phyloP scores from a whole-genome alignment of 768 basidiomycete genomes.

The Termitomyces sp. region DNA sequence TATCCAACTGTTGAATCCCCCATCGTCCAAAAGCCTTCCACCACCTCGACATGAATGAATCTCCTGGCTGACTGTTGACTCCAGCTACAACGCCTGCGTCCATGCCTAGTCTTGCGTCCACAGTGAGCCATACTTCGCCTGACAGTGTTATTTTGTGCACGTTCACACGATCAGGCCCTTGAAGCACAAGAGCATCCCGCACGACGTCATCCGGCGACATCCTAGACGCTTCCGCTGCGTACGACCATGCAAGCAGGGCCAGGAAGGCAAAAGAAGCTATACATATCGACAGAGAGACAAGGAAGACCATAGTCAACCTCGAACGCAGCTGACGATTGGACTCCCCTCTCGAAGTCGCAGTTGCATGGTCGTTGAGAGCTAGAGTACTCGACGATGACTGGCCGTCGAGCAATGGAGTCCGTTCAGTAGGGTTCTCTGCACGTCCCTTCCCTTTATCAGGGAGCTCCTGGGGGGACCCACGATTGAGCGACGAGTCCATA shows the following conservation, averaged over 20 bases:
- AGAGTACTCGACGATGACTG: conserved; percentile 26
- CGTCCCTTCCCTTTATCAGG: conserved; percentile 55
- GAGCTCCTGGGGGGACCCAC: conserved; percentile 1
- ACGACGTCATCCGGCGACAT: conserved; percentile 58
- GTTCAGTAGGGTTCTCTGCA: conserved; percentile 44
- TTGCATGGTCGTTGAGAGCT: conserved; percentile 11
- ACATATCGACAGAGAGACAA: conserved; percentile 50
- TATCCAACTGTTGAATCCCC: conserved; percentile 54
- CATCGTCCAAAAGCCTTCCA: conserved; percentile 72
- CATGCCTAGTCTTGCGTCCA: conserved; percentile 59
- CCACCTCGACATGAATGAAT: conserved; percentile 40
- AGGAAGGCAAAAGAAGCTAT: conserved; percentile 39
- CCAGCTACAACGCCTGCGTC: conserved; percentile 62
- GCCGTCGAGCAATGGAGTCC: conserved; percentile 49
- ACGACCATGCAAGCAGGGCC: conserved; percentile 60
- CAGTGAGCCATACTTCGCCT: conserved; percentile 55
- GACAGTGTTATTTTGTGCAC: conserved; percentile 57
- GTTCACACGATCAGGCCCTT: conserved; percentile 59
- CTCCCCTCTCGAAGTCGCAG: conserved; percentile 9
- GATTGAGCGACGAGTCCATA: conserved; percentile 13
- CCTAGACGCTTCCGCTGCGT: conserved; percentile 51
- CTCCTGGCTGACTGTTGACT: conserved; percentile 39
- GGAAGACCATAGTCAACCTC: conserved; percentile 47
- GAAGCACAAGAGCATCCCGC: conserved; percentile 47
- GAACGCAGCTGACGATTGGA: conserved; percentile 30